Evolutionary conservation across 495 filamentous ascomycete species (phyloP).

Genomic region (Penicillium riverlandense): DNA sequence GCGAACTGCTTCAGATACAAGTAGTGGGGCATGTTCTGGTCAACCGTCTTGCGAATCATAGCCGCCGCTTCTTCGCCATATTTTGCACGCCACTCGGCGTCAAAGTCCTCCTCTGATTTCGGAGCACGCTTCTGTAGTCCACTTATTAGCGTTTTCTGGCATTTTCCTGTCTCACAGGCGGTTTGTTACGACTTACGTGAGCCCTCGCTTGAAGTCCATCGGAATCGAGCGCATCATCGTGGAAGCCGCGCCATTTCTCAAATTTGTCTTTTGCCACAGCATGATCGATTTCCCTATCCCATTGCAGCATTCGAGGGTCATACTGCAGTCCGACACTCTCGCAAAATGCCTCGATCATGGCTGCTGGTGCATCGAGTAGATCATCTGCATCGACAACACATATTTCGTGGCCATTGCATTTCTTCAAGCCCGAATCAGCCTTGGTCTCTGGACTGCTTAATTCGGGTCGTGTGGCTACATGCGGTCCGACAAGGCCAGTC

Average conservation of each 20-base stretch:
- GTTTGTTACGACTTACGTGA: constrained; percentile 51
- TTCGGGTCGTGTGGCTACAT: constrained; percentile 40
- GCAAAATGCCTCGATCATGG: constrained; percentile 71
- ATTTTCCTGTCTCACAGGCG: neutral
- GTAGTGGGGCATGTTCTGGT: constrained; percentile 77
- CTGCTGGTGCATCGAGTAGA: constrained; percentile 71
- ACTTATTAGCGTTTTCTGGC: constrained; percentile 1
- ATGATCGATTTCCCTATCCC: constrained; percentile 69
- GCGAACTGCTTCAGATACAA: constrained; percentile 88
- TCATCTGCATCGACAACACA: constrained; percentile 93
- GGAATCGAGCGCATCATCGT: constrained; percentile 85
- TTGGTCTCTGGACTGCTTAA: constrained; percentile 3
- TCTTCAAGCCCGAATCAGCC: neutral
- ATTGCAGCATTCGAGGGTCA: constrained; percentile 65
- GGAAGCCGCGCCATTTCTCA: constrained; percentile 95
- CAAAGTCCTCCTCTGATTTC: constrained; percentile 63
- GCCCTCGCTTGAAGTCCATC: constrained; percentile 60
- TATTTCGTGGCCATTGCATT: constrained; percentile 44
- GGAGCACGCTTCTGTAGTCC: constrained; percentile 41
- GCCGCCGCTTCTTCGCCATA: constrained; percentile 72
- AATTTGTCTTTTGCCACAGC: constrained; percentile 59
- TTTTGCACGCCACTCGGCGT: constrained; percentile 73
- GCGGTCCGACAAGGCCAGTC: constrained; percentile 56
- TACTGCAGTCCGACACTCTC: constrained; percentile 68
- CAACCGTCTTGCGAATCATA: constrained; percentile 67